These are phyloP conservation scores for Lactifluus subvellereus DNA, from an alignment of 768 basidiomycete genomes.

Conservation along the genomic window DNA sequence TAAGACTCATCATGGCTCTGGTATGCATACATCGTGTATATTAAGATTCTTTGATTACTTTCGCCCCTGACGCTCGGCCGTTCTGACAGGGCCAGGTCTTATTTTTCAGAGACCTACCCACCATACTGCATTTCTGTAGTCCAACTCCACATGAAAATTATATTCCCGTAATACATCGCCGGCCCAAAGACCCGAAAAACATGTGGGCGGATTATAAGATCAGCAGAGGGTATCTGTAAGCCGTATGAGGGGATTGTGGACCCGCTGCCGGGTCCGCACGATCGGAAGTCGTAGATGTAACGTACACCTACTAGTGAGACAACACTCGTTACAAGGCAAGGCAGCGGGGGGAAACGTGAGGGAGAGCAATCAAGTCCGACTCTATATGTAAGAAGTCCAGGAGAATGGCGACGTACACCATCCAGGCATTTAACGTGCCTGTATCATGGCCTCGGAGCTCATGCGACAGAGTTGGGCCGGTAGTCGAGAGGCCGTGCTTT, in stretches of 20 bases:
- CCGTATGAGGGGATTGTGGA: neutral
- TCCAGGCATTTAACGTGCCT: neutral
- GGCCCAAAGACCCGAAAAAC: neutral
- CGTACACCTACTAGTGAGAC: constrained; percentile 1
- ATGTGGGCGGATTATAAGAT: neutral
- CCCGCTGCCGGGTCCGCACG: too few relatives aligned
- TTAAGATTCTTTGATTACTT: neutral
- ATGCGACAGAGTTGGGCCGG: constrained; percentile 32
- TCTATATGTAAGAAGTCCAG: neutral
- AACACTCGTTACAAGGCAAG: neutral
- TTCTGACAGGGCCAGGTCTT: neutral
- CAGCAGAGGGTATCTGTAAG: constrained; percentile 1
- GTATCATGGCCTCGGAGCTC: neutral
- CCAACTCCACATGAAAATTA: neutral
- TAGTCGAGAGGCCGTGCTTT: constrained; percentile 15
- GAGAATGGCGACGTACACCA: neutral
- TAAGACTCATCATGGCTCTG: neutral
- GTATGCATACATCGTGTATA: neutral
- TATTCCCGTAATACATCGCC: constrained; percentile 22
- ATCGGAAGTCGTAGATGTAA: neutral
- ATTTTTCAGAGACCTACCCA: neutral
- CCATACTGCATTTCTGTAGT: neutral
- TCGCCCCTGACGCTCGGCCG: neutral
- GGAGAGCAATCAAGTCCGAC: neutral
- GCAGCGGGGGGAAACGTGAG: neutral